Evolutionary conservation across 345 rosid species (phyloP).

Genomic region (Salix udensis): DNA sequence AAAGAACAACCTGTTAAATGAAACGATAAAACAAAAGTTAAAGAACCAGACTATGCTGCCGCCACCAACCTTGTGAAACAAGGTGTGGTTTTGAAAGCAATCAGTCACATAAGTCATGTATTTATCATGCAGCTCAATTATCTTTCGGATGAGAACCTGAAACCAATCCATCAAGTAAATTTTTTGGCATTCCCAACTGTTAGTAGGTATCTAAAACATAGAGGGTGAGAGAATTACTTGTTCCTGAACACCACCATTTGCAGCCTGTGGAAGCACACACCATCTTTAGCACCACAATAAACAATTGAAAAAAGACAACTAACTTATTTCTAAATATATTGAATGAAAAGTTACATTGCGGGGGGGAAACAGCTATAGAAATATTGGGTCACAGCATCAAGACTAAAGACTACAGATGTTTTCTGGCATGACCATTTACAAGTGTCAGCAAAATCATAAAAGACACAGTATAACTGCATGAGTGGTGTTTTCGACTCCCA

Average conservation of each 20-base stretch:
- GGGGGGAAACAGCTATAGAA: neutral
- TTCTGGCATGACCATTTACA: neutral
- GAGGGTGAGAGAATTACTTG: conserved; percentile 47
- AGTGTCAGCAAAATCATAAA: neutral
- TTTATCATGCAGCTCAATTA: conserved; percentile 82
- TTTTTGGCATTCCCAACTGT: neutral
- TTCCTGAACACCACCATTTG: conserved; percentile 64
- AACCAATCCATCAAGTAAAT: conserved; percentile 18
- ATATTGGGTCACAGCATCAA: neutral
- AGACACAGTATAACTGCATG: neutral
- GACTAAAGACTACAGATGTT: neutral
- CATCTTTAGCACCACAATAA: conserved; percentile 6
- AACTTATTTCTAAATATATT: neutral
- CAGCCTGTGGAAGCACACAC: conserved; percentile 40
- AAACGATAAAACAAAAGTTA: neutral
- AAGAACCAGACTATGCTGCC: neutral
- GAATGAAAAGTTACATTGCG: neutral
- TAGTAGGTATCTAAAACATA: neutral
- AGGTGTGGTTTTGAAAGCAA: conserved; percentile 72
- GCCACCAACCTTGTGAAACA: conserved; percentile 62
- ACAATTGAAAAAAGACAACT: neutral
- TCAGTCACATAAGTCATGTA: conserved; percentile 66
- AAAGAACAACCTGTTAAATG: neutral
- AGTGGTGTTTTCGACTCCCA: neutral
- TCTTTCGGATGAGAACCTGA: conserved; percentile 79